These are phyloP conservation scores for Trichoderma sp. DNA, from an alignment of 2,329 filamentous ascomycete species.

Conservation along the genomic window DNA sequence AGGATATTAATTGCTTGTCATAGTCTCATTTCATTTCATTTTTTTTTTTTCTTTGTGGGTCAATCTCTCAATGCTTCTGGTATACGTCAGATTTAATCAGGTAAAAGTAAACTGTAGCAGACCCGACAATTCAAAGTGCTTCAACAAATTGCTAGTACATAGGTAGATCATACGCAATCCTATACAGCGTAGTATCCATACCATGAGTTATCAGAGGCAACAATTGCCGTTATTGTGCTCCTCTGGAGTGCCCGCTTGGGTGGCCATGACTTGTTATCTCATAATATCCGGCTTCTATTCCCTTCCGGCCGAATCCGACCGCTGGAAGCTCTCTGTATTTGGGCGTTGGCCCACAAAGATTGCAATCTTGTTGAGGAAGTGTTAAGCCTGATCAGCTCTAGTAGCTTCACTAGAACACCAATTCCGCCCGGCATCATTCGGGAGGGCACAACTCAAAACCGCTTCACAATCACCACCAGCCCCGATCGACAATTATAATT, in stretches of 20 bases:
- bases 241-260: not conserved
- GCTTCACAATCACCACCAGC: not conserved
- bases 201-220: not conserved
- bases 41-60: not conserved
- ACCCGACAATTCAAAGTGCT: not conserved
- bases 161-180: not conserved
- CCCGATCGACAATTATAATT: not conserved
- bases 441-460: not conserved
- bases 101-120: not conserved
- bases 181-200: not conserved
- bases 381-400: not conserved
- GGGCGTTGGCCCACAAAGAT: not conserved
- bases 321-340: not conserved
- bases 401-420: not conserved
- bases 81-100: not conserved
- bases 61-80: not conserved
- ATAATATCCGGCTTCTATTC: not conserved
- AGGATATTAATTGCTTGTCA: no score
- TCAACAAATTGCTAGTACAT: not conserved
- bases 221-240: not conserved
- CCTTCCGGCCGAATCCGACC: not conserved
- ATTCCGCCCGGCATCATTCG: not conserved
- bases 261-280: not conserved
- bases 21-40: not conserved
- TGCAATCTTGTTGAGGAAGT: not conserved